Evolutionary conservation across 495 filamentous ascomycete species (phyloP).

Genomic region (Penicillium tannophilum): DNA sequence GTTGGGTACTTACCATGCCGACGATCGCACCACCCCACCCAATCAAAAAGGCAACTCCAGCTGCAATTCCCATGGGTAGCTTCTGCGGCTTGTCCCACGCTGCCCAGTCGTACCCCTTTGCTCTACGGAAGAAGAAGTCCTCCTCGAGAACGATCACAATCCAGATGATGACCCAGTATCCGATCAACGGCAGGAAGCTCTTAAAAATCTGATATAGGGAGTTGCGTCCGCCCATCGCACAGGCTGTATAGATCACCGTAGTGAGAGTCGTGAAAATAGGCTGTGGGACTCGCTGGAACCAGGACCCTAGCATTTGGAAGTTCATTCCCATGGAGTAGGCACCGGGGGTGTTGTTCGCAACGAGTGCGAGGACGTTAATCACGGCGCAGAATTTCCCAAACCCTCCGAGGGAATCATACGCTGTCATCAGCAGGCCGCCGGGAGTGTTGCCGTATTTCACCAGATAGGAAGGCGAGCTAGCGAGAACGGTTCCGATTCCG

Average conservation of each 20-base stretch:
- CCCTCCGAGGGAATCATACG: conserved; percentile 58
- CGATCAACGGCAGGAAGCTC: conserved; percentile 52
- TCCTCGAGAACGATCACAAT: conserved; percentile 47
- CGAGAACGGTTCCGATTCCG: conserved; percentile 65
- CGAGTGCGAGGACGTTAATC: conserved; percentile 66
- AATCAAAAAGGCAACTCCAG: conserved; percentile 46
- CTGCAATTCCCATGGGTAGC: conserved; percentile 50
- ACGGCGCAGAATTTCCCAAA: conserved; percentile 74
- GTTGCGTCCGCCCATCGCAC: conserved; percentile 53
- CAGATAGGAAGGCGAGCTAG: conserved; percentile 52
- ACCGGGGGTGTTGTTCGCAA: conserved; percentile 70
- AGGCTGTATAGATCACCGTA: conserved; percentile 46
- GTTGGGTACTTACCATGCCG: conserved; percentile 43
- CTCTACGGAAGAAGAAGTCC: conserved; percentile 44
- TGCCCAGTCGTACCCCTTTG: conserved; percentile 47
- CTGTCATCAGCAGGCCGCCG: conserved; percentile 68
- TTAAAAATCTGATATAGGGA: conserved; percentile 49
- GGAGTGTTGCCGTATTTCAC: conserved; percentile 58
- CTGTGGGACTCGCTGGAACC: conserved; percentile 65
- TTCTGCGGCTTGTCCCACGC: conserved; percentile 43
- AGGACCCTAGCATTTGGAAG: conserved; percentile 68
- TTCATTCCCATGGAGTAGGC: conserved; percentile 74
- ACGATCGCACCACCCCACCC: conserved; percentile 54
- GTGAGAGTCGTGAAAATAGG: conserved; percentile 61
- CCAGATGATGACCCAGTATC: conserved; percentile 54